Conservation (phyloP, 768 basidiomycete genomes). For the Psilocybe azurescens region DNA sequence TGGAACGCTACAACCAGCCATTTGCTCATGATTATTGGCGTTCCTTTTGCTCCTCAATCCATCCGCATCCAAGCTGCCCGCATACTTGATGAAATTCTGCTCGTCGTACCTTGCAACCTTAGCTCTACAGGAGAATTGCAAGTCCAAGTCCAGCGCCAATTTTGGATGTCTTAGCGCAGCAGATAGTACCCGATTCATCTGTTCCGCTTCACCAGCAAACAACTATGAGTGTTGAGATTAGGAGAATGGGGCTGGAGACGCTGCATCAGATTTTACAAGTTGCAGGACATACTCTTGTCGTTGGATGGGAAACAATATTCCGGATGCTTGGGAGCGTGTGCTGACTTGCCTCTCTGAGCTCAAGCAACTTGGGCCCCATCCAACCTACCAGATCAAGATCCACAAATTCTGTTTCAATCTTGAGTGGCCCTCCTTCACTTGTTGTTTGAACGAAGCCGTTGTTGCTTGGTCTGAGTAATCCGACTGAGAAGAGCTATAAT, state of each 20-base stretch:
- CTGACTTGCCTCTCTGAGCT: slow-evolving; percentile 48
- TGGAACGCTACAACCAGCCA: slow-evolving; percentile 86
- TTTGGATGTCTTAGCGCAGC: slow-evolving; percentile 82
- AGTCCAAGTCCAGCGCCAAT: slow-evolving; percentile 77
- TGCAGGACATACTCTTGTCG: slow-evolving; percentile 88
- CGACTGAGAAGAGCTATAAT: slow-evolving; percentile 70
- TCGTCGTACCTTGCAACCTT: slow-evolving; percentile 76
- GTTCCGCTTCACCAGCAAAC: slow-evolving; percentile 38
- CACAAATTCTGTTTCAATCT: slow-evolving; percentile 43
- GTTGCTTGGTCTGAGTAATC: slow-evolving; percentile 57
- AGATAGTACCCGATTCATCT: slow-evolving; percentile 62
- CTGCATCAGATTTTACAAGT: slow-evolving; percentile 90
- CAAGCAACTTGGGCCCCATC: slow-evolving; percentile 30
- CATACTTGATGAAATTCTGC: slow-evolving; percentile 83
- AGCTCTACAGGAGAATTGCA: slow-evolving; percentile 65
- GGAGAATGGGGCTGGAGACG: slow-evolving; percentile 88
- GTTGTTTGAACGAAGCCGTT: slow-evolving; percentile 33
- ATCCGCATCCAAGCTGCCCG: slow-evolving; percentile 91
- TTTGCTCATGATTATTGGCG: slow-evolving; percentile 76
- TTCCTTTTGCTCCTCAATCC: slow-evolving; percentile 68
- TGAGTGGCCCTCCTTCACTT: slow-evolving; percentile 42
- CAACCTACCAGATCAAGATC: slow-evolving; percentile 37
- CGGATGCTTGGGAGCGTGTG: slow-evolving; percentile 92
- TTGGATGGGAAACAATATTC: slow-evolving; percentile 95
- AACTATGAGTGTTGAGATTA: slow-evolving; percentile 71